Evolutionary conservation across 768 basidiomycete species (phyloP).

Genomic region (Suillus decipiens): DNA sequence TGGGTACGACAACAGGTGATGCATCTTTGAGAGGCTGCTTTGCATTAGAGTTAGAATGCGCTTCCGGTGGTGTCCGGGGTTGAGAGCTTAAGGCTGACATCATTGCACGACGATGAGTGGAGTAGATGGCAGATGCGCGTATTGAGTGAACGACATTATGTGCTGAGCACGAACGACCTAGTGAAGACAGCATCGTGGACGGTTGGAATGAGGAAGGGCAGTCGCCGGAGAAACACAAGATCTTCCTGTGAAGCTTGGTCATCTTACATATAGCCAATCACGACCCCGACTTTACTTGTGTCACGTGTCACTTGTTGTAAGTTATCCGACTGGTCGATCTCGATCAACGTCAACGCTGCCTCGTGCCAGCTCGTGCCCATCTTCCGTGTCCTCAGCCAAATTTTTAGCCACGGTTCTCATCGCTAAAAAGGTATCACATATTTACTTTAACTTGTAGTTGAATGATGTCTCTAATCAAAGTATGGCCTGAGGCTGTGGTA

Average conservation of each 20-base stretch:
- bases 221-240: neutral
- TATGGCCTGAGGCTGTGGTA: constrained; percentile 10
- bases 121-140: neutral
- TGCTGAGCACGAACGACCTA: constrained; percentile 1
- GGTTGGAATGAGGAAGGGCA: neutral
- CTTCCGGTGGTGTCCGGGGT: constrained; percentile 23
- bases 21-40: constrained; percentile 40
- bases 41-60: constrained; percentile 12
- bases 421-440: neutral
- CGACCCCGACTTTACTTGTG: neutral
- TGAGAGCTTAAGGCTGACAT: constrained; percentile 61
- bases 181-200: constrained; percentile 1
- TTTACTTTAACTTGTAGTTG: neutral
- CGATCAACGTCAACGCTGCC: neutral
- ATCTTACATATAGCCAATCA: constrained; percentile 2
- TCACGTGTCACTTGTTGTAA: neutral
- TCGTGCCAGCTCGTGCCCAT: neutral
- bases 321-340: neutral
- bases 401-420: neutral
- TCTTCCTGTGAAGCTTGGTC: neutral
- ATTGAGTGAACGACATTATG: constrained; percentile 4
- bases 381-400: neutral
- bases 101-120: constrained; percentile 54
- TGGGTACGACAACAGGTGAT: constrained; percentile 54
- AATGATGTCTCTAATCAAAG: neutral